Conservation (phyloP, 2,329 filamentous ascomycete species). For the Nemania sp. region DNA sequence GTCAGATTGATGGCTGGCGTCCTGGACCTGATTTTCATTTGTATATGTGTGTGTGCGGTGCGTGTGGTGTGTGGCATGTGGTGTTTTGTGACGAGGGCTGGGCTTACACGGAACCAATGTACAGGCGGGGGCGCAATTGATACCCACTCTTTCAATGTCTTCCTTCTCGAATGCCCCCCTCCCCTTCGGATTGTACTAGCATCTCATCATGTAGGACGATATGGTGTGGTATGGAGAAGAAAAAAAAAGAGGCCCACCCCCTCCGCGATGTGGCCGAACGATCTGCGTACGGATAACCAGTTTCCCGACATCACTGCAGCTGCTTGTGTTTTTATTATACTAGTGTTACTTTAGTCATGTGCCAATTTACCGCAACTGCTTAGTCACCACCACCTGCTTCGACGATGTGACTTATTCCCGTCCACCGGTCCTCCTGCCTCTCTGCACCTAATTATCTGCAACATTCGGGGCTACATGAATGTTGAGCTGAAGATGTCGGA, state of each 20-base stretch:
- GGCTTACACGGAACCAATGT: constrained; percentile 22
- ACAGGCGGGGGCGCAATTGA: constrained; percentile 24
- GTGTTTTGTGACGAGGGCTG: constrained; percentile 11
- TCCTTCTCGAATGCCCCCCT: constrained; percentile 8
- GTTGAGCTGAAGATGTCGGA: no score
- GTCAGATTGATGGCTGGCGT: constrained; percentile 26
- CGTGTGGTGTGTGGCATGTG: no score
- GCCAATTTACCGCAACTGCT: constrained; percentile 14
- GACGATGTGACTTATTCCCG: no score
- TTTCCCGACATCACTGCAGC: constrained; percentile 25
- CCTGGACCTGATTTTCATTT: constrained; percentile 20
- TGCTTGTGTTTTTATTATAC: constrained; percentile 20
- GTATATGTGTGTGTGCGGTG: constrained; percentile 4
- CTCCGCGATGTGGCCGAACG: constrained; percentile 8
- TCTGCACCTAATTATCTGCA: no score
- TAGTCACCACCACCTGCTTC: no score
- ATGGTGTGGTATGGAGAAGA: constrained; percentile 15
- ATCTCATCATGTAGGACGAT: constrained; percentile 23
- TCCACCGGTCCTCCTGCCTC: no score
- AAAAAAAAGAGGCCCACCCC: constrained; percentile 18
- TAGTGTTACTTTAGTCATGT: constrained; percentile 21
- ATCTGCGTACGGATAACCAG: constrained; percentile 24
- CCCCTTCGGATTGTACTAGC: constrained; percentile 22
- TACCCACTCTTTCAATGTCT: constrained; percentile 22
- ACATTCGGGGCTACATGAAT: no score